Percentiles rank a stretch among this genome's conserved stretches.
These are phyloP conservation scores for Crithidia brevicula DNA, from an alignment of 208 protist species.

Conservation along the genomic window DNA sequence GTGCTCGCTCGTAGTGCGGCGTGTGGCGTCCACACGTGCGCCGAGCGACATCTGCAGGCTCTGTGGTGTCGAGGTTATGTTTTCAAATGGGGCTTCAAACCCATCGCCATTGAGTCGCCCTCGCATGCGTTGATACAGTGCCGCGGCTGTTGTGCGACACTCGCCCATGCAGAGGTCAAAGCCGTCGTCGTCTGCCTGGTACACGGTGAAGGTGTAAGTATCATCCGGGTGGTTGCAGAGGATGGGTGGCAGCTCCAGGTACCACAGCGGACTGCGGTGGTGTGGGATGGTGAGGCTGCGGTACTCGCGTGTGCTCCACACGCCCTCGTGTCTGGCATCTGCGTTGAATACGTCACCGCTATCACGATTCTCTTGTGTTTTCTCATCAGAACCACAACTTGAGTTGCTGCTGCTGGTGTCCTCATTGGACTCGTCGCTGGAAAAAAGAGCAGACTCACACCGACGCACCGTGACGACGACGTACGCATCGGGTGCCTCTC, in stretches of 20 bases:
- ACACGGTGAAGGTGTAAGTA: constrained; percentile 16
- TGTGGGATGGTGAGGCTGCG: constrained; percentile 3
- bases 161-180: constrained; percentile 13
- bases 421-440: neutral
- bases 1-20: neutral
- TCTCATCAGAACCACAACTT: neutral
- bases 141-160: neutral
- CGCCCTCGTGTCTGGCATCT: neutral
- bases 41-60: neutral
- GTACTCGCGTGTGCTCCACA: constrained; percentile 4
- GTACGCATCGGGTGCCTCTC: neutral
- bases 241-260: constrained; percentile 9
- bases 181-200: constrained; percentile 6
- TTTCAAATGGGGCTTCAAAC: too few relatives aligned
- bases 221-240: constrained; percentile 1
- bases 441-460: neutral
- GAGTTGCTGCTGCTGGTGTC: neutral
- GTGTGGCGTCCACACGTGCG: neutral
- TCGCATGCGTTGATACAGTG: neutral
- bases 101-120: neutral
- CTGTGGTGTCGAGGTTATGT: neutral
- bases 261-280: constrained; percentile 18
- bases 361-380: too few relatives aligned
- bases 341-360: too few relatives aligned
- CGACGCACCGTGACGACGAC: neutral